These are phyloP conservation scores for Mariannaea sp. DNA, from an alignment of 2,329 filamentous ascomycete genomes.

Conservation along the genomic window DNA sequence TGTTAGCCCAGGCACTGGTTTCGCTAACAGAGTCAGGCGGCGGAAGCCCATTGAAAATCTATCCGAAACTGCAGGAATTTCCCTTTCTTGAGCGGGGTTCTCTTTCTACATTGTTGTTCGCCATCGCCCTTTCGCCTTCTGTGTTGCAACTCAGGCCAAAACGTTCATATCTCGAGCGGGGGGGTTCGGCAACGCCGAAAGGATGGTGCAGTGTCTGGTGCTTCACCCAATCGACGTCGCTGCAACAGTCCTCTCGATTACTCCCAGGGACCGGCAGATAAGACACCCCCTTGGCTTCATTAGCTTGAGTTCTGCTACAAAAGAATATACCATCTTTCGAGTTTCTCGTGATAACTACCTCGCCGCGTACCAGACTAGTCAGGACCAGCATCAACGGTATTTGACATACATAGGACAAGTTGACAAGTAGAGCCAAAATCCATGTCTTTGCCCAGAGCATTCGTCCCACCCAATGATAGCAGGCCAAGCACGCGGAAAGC, in stretches of 20 bases:
- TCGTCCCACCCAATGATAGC: constrained; percentile 9
- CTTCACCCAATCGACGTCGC: constrained; percentile 14
- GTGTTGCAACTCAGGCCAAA: constrained; percentile 5
- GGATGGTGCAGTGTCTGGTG: constrained; percentile 20
- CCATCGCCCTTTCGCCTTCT: constrained; percentile 4
- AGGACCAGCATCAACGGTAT: constrained; percentile 10
- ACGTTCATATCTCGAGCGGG: constrained; percentile 10
- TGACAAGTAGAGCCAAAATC: background rate
- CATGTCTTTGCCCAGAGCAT: too few relatives aligned
- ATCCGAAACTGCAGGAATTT: constrained; percentile 22
- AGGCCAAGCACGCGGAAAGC: constrained; percentile 26
- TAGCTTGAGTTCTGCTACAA: background rate
- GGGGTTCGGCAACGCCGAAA: constrained; percentile 30
- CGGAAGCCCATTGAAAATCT: constrained; percentile 28
- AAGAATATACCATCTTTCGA: background rate
- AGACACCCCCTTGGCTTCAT: constrained; percentile 13
- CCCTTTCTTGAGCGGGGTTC: too few relatives aligned
- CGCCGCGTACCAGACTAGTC: constrained; percentile 1
- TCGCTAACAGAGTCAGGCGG: constrained; percentile 25
- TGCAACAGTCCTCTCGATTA: constrained; percentile 12
- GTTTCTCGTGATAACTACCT: background rate
- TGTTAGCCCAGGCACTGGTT: constrained; percentile 32
- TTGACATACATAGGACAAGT: too few relatives aligned
- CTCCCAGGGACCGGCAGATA: constrained; percentile 28
- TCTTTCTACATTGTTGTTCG: constrained; percentile 7